These are phyloP conservation scores for Perilla frutescens DNA, from an alignment of 257 asterid genomes.

Conservation along the genomic window DNA sequence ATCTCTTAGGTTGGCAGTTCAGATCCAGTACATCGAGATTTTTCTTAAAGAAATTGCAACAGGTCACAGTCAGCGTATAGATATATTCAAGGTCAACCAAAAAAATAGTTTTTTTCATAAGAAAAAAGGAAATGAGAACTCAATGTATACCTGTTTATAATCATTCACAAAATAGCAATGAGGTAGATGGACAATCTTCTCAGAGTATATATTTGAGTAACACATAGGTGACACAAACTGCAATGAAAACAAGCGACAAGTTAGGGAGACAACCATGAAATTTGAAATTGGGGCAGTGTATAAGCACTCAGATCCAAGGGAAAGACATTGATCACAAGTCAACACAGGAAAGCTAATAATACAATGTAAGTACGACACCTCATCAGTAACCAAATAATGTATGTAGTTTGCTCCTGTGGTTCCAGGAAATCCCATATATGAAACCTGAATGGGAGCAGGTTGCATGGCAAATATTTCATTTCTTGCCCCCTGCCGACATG, in stretches of 20 bases:
- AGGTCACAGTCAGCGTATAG: slow-evolving; percentile 32
- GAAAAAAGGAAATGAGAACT: neutral
- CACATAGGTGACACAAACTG: slow-evolving; percentile 95
- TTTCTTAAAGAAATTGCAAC: slow-evolving; percentile 56
- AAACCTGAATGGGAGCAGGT: slow-evolving; percentile 99
- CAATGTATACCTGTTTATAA: slow-evolving; percentile 81
- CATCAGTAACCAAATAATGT: slow-evolving; percentile 94
- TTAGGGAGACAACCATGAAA: neutral
- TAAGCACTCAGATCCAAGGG: neutral
- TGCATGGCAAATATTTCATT: slow-evolving; percentile 99
- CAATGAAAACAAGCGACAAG: slow-evolving; percentile 31
- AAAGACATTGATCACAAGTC: slow-evolving; percentile 1
- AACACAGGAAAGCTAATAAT: neutral
- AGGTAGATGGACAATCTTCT: slow-evolving; percentile 93
- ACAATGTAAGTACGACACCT: slow-evolving; percentile 51
- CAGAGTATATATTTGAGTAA: slow-evolving; percentile 87
- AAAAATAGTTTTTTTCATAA: neutral
- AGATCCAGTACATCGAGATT: slow-evolving; percentile 91
- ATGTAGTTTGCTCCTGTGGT: slow-evolving; percentile 96
- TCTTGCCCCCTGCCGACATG: slow-evolving; percentile 85
- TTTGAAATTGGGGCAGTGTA: neutral
- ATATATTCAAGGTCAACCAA: neutral
- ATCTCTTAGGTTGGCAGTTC: slow-evolving; percentile 75
- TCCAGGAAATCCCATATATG: slow-evolving; percentile 99
- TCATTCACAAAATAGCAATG: slow-evolving; percentile 98